Evolutionary conservation across 192 early-diverging fungal species (phyloP).

Genomic region (Funneliformis geosporum): DNA sequence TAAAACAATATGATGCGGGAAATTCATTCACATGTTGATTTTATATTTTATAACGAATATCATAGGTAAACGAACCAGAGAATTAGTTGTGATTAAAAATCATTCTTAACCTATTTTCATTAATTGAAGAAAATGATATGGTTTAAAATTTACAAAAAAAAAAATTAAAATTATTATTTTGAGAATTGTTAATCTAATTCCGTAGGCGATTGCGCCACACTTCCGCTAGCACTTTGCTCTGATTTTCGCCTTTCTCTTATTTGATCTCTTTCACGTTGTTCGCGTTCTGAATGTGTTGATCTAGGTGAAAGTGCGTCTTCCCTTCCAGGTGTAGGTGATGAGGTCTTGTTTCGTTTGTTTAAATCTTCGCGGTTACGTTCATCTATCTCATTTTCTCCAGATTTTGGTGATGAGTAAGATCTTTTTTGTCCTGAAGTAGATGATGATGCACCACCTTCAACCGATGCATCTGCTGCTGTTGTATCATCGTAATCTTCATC

Average conservation of each 20-base stretch:
- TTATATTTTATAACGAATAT: neutral
- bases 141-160: neutral
- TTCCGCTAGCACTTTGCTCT: conserved; percentile 30
- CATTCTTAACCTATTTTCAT: neutral
- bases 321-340: neutral
- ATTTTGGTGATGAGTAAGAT: conserved; percentile 4
- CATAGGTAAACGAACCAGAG: neutral
- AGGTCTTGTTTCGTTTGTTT: conserved; percentile 19
- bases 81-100: neutral
- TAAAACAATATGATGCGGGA: neutral
- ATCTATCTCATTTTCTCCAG: conserved; percentile 6
- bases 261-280: conserved; percentile 16
- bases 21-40: neutral
- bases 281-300: conserved; percentile 12
- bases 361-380: conserved; percentile 20
- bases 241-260: conserved; percentile 28
- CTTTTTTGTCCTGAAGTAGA: conserved; percentile 14
- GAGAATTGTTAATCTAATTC: neutral
- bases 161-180: too few species aligned
- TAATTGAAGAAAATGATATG: neutral
- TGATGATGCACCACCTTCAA: neutral
- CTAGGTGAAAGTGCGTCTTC: conserved; percentile 8
- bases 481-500: conserved; percentile 32
- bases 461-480: neutral
- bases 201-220: conserved; percentile 9